phyloP scores from a whole-genome alignment of 805 yeast genomes.

The Cyberlindnera americana region DNA sequence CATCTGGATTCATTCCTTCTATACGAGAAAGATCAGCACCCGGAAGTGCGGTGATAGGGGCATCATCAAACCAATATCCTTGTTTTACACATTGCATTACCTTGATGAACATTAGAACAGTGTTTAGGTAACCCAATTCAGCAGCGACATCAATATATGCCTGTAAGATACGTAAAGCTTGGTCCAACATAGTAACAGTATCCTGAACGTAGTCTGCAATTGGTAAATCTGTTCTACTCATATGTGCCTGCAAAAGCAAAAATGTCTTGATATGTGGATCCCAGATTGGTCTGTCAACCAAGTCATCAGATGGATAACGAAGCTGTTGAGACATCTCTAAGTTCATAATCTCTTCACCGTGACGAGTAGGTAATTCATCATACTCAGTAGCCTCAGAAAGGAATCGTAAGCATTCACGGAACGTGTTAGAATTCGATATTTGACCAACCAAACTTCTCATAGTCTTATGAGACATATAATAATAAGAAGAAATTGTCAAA shows the following conservation, averaged over 20 bases:
- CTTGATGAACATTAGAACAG: constrained; percentile 58
- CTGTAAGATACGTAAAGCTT: constrained; percentile 88
- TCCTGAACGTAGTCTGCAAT: constrained; percentile 95
- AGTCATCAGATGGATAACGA: constrained; percentile 68
- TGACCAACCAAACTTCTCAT: constrained; percentile 63
- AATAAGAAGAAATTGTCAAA: constrained; percentile 82
- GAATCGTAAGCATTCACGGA: constrained; percentile 82
- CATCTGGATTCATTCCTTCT: constrained; percentile 19
- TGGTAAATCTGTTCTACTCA: constrained; percentile 82
- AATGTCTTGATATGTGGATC: constrained; percentile 81
- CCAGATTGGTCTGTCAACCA: constrained; percentile 67
- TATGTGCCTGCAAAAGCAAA: constrained; percentile 81
- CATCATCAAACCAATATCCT: constrained; percentile 80
- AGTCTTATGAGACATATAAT: constrained; percentile 89
- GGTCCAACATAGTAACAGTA: constrained; percentile 89
- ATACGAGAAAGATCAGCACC: constrained; percentile 24
- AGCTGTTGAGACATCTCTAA: constrained; percentile 72
- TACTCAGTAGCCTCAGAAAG: constrained; percentile 88
- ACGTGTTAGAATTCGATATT: constrained; percentile 41
- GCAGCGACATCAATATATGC: constrained; percentile 89
- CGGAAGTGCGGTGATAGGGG: constrained; percentile 44
- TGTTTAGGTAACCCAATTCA: constrained; percentile 67
- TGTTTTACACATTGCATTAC: constrained; percentile 88
- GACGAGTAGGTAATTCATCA: constrained; percentile 72
- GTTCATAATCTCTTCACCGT: constrained; percentile 63